A percentile compares a stretch with the other conserved stretches of the same genome.
phyloP scores from a whole-genome alignment of 1,284 basidiomycete genomes.

The Ceratobasidium sp. region DNA sequence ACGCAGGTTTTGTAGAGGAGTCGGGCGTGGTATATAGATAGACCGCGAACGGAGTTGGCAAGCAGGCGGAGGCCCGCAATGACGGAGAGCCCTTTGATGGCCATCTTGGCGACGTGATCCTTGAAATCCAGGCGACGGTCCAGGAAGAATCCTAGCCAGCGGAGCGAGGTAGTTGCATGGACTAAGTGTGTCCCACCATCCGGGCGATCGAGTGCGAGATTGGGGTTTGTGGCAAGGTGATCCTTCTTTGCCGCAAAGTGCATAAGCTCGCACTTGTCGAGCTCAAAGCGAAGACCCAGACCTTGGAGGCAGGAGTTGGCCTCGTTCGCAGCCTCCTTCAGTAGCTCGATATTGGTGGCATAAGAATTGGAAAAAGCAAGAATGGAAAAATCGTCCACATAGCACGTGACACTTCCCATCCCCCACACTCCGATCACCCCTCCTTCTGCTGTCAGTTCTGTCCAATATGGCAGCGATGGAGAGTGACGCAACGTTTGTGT shows the following conservation, averaged over 20 bases:
- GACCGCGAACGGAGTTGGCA: slow-evolving; percentile 55
- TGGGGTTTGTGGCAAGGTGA: background rate
- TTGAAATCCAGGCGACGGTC: slow-evolving; percentile 42
- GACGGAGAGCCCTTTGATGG: slow-evolving; percentile 20
- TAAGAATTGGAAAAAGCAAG: background rate
- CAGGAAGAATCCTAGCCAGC: slow-evolving; percentile 41
- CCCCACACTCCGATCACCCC: background rate
- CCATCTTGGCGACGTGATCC: slow-evolving; percentile 19
- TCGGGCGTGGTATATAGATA: slow-evolving; percentile 49
- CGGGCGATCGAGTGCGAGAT: background rate
- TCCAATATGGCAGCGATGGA: slow-evolving; percentile 38
- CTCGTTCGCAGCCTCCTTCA: background rate
- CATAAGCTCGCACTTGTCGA: slow-evolving; percentile 15
- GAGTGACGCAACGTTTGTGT: slow-evolving; percentile 71
- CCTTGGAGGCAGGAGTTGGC: background rate
- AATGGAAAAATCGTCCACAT: background rate
- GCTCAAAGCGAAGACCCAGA: slow-evolving; percentile 9
- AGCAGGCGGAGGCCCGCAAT: slow-evolving; percentile 49
- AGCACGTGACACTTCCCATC: background rate
- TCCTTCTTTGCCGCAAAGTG: slow-evolving; percentile 4
- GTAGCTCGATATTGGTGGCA: background rate
- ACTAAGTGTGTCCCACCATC: background rate
- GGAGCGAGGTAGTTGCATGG: background rate
- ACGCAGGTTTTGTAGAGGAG: slow-evolving; percentile 45
- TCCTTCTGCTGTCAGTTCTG: background rate